phyloP scores from a whole-genome alignment of 1,284 basidiomycete genomes.

The Tilletiopsis washingtonensis region DNA sequence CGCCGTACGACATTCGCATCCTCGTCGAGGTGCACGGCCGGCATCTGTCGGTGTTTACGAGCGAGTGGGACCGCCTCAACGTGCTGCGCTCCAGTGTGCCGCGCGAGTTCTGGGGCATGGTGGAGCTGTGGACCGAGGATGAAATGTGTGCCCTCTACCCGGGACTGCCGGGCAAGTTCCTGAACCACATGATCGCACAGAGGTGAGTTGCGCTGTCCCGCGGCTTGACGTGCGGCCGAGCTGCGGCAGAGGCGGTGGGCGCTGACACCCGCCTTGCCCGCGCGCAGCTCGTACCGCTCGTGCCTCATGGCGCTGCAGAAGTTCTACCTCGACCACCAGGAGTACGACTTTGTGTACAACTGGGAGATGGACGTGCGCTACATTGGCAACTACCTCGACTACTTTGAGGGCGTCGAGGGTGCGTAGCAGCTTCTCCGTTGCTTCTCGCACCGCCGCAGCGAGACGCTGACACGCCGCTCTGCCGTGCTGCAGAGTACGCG shows the following conservation, averaged over 20 bases:
- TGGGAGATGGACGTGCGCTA: constrained; percentile 48
- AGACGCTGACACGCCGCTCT: not conserved
- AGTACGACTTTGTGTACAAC: constrained; percentile 47
- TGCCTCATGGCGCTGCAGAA: constrained; percentile 47
- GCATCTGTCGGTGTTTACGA: constrained; percentile 43
- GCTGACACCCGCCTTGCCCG: not conserved
- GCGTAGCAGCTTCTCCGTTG: too few species aligned
- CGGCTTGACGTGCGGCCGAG: not conserved
- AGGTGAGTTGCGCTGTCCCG: constrained; percentile 1
- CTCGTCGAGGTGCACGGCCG: constrained; percentile 45
- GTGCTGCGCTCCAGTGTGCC: constrained; percentile 42
- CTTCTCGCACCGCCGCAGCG: not conserved
- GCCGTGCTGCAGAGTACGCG: constrained; percentile 21
- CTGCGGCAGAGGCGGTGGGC: too few species aligned
- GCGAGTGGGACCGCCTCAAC: constrained; percentile 46
- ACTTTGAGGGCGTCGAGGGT: constrained; percentile 43
- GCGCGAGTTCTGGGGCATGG: constrained; percentile 47
- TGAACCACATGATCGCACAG: constrained; percentile 47
- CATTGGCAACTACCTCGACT: constrained; percentile 47
- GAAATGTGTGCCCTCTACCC: constrained; percentile 47
- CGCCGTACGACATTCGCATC: constrained; percentile 46
- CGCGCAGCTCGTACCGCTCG: constrained; percentile 40
- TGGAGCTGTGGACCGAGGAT: constrained; percentile 46
- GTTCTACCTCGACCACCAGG: constrained; percentile 46
- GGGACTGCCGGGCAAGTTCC: constrained; percentile 43